Base-by-base conservation (phyloP, 345 rosid genomes). In the Gossypium sturtianum region DNA sequence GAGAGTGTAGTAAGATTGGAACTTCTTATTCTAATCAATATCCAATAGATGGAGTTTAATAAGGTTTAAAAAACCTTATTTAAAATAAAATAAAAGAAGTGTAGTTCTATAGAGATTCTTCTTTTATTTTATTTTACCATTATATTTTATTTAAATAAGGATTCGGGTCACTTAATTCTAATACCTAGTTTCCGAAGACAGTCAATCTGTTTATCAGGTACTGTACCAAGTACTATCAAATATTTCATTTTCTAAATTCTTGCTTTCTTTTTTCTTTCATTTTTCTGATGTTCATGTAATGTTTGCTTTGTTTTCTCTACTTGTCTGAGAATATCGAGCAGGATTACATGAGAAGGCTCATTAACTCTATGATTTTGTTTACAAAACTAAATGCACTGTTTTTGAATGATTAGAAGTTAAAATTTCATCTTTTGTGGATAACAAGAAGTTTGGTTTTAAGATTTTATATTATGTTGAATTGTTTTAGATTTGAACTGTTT, bases 121-220 rank as follows among this genome's bases (percentile, higher is more conserved):
- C n/a, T n/a, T n/a, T n/a, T n/a, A n/a, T n/a, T n/a, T n/a, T n/a
- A n/a, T n/a, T n/a, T n/a, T n/a, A n/a, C n/a, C n/a, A n/a, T n/a
- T n/a, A n/a, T n/a, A n/a, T n/a, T n/a, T n/a, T n/a, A n/a, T n/a
- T n/a, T n/a, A n/a, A n/a, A n/a, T n/a, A n/a, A n/a, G n/a, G n/a
- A n/a, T n/a, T n/a, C n/a, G n/a, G n/a, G n/a, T n/a, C n/a, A n/a
- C n/a, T n/a, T n/a, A n/a, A n/a, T n/a, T n/a, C n/a, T n/a, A n/a
- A n/a, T n/a, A n/a, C n/a, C n/a, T 81, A 12, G 74, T 80, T 19
- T 82, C 87, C 72, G 85, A 76, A n/a, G 90, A 84, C 16, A 13
- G 63, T 17, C 61, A 81, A 68, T 87, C 91, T 59, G 53, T 82
- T 41, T 77, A 88, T 74, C 80, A 90, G 90, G 98, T 94, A 25